Base-by-base conservation (phyloP, 371 early-diverging fungal species). In the Mortierella sp. region DNA sequence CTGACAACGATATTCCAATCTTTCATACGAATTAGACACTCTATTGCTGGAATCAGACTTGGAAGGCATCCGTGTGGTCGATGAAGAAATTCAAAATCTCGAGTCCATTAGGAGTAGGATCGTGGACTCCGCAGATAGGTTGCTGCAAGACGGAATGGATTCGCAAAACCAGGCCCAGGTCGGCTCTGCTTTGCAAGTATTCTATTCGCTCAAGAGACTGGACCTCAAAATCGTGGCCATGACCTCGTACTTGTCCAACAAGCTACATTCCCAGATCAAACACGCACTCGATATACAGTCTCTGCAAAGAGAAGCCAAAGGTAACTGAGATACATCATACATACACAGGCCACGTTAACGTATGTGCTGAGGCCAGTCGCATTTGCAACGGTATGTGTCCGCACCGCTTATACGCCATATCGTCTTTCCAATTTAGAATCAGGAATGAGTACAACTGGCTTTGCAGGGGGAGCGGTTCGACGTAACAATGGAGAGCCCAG, bases 181-280 rank as follows among this genome's bases (percentile, higher is more conserved):
- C 63, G 91, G 93, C 21, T 80, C 88, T 12, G 89, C 90, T 5
- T 81, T 94, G 50, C 94, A 93, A 53, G 89, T 94, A 6, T 92
- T 90, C 67, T 84, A 89, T 47, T 92, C 91, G 53, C 80, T 94
- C 53, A 83, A 86, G 32, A 72, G 84, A 39, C 80, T 92, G 80
- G 82, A 86, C 12, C 65, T 79, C 31, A 86, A 81, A 39, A 61
- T 75, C 17, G 60, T 63, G 80, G 86, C 41, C 55, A 86, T 55
- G 56, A 81, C 31, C 27, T 88, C 42, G 54, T 56, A 51, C 0
- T 79, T 90, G 58, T 72, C 89, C 30, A 83, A 85, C 30, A 63
- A 61, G 27, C 75, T 92, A 60, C 73, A 81, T 17, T 37, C 64
- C 14, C 84, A 89, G 39, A 90, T 91, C 24, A 86, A 86, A 54